Base-by-base conservation (phyloP, 257 asterid genomes). In the Petrea volubilis region DNA sequence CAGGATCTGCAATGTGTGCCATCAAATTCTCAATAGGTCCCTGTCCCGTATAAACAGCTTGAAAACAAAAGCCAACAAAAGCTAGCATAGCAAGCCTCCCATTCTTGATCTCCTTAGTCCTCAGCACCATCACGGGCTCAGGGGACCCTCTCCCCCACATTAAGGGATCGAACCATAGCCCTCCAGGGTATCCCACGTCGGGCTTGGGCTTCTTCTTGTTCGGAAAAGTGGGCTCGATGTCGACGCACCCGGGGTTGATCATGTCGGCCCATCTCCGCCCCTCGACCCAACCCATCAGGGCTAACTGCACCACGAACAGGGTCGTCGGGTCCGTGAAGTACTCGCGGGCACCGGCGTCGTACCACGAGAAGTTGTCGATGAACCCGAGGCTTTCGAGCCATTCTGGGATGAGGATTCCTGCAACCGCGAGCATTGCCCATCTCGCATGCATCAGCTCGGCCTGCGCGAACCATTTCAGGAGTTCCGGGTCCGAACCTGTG, bases 141-240 rank as follows among this genome's bases (percentile, higher is more conserved):
- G 95, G 97, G 5, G 95, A 89, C 2, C 97, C 97, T 63, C 97
- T 77, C n/a, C 97, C 97, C 93, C 95, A 91, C 96, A 87, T 89
- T 0, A 84, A 15, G 0, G 92, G 92, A 40, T 91, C 96, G 56
- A 91, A 91, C 91, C 93, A 91, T 4, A 91, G 66, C 1, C 97
- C 97, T 17, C 97, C 97, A 3, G 97, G 97, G 81, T 91, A 91
- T 1, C 97, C 97, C 13, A 91, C 97, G 60, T 89, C 97, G 6
- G 88, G 75, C 74, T 78, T 84, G 0, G 89, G 97, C 31, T 86
- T 91, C 68, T 20, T 80, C 83, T 68, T 91, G 33, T 91, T 57
- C 1, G 96, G 97, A 0, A 87, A 3, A 0, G 73, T 79, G 5
- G 86, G 95, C 60, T 87, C 96, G 11, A 89, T 87, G 77, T 87